Conservation (phyloP, 1,284 basidiomycete species). For the Cutaneotrichosporon sp. region DNA sequence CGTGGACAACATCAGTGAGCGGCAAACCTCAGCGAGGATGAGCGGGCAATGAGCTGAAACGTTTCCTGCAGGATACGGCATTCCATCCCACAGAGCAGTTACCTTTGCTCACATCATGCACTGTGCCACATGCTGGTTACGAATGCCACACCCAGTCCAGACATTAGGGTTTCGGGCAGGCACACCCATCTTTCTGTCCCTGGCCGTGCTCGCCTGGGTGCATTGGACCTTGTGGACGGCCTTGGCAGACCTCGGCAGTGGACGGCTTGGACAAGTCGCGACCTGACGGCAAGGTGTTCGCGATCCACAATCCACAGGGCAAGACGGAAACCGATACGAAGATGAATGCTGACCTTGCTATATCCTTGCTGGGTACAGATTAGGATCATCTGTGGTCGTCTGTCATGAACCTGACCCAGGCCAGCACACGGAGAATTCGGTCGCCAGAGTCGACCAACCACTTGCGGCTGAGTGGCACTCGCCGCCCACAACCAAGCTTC, state of each 20-base stretch:
- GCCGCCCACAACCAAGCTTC: not conserved
- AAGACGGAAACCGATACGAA: no score
- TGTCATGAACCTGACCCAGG: no score
- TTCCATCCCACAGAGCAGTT: not conserved
- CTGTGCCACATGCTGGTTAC: not conserved
- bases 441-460: not conserved
- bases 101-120: not conserved
- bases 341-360: no score
- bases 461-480: not conserved
- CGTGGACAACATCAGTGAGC: not conserved
- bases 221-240: not conserved
- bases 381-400: no score
- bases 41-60: not conserved
- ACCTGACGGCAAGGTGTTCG: not conserved
- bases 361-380: no score
- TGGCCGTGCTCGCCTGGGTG: not conserved
- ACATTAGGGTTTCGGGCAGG: slow-evolving; percentile 6
- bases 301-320: no score
- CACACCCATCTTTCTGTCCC: not conserved
- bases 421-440: not conserved
- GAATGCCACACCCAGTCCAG: not conserved
- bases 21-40: not conserved
- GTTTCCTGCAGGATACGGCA: not conserved
- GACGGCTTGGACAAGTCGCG: not conserved
- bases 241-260: not conserved